A percentile compares a stretch with the other conserved stretches of the same genome.
Evolutionary conservation across 2,329 filamentous ascomycete species (phyloP).

Genomic region (Epichloe scottii): DNA sequence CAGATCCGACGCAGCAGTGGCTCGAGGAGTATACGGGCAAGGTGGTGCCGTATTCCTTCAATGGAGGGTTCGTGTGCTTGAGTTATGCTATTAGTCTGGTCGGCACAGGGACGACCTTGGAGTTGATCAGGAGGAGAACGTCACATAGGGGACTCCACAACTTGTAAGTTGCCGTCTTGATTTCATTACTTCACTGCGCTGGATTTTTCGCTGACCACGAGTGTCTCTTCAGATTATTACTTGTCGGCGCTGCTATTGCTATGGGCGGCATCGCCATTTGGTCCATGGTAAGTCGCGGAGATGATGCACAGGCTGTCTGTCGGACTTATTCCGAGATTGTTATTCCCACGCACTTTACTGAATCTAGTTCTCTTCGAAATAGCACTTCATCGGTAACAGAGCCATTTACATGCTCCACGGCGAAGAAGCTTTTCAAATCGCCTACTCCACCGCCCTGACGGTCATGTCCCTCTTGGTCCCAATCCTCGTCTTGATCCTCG

Average conservation of each 20-base stretch:
- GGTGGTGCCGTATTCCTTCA: conserved; percentile 36
- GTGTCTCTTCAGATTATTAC: conserved; percentile 37
- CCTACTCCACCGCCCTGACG: conserved; percentile 59
- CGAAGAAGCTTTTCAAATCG: conserved; percentile 49
- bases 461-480: conserved; percentile 67
- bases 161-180: conserved; percentile 35
- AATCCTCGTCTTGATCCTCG: conserved; percentile 56
- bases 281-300: conserved; percentile 43
- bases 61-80: conserved; percentile 52
- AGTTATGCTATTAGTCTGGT: conserved; percentile 68
- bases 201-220: background rate
- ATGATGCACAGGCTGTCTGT: no score
- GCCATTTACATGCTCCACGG: conserved; percentile 59
- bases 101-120: conserved; percentile 67
- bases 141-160: conserved; percentile 56
- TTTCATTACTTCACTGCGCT: no score
- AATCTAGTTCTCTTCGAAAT: background rate
- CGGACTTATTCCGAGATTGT: background rate
- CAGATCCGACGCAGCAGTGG: conserved; percentile 13
- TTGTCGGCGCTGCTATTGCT: conserved; percentile 50
- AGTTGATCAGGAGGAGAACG: conserved; percentile 67
- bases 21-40: conserved; percentile 27
- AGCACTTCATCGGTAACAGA: conserved; percentile 55
- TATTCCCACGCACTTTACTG: background rate
- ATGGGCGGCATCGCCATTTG: conserved; percentile 67